These are phyloP conservation scores for Fusarium pseudoanthophilum DNA, from an alignment of 2,329 filamentous ascomycete genomes.

Conservation along the genomic window DNA sequence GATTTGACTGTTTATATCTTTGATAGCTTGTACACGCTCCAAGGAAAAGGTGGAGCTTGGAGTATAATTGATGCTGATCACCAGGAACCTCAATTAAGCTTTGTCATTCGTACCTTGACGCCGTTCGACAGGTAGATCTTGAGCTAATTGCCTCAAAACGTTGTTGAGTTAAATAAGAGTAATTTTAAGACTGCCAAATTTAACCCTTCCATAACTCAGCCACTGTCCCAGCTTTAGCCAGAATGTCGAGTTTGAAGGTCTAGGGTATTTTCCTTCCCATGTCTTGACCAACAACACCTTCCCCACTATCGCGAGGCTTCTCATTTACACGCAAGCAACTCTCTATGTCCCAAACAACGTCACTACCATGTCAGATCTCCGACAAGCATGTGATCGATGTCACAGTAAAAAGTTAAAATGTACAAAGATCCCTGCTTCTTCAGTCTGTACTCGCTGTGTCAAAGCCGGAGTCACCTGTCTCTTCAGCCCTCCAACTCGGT, in stretches of 20 bases:
- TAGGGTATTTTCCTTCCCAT: conserved; percentile 8
- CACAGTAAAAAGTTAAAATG: conserved; percentile 61
- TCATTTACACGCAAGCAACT: neutral
- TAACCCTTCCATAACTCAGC: too few relatives aligned
- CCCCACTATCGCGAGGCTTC: neutral
- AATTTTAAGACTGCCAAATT: neutral
- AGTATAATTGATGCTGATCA: too few relatives aligned
- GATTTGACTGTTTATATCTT: neutral
- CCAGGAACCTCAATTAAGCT: neutral
- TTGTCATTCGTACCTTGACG: neutral
- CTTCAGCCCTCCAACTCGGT: conserved; percentile 54
- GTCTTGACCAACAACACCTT: neutral
- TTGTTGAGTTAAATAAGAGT: neutral
- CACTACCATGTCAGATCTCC: conserved; percentile 38
- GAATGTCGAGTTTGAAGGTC: neutral
- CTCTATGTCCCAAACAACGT: neutral
- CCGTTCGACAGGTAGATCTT: neutral
- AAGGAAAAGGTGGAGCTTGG: too few relatives aligned
- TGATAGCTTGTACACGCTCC: fast-evolving
- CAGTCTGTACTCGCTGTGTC: conserved; percentile 54
- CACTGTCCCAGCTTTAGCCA: neutral
- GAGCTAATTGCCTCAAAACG: too few relatives aligned
- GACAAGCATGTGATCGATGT: conserved; percentile 57
- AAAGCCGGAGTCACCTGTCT: conserved; percentile 55
- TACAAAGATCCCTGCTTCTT: conserved; percentile 51